Evolutionary conservation across 2,329 filamentous ascomycete species (phyloP).

Genomic region (Aspergillus sojae): DNA sequence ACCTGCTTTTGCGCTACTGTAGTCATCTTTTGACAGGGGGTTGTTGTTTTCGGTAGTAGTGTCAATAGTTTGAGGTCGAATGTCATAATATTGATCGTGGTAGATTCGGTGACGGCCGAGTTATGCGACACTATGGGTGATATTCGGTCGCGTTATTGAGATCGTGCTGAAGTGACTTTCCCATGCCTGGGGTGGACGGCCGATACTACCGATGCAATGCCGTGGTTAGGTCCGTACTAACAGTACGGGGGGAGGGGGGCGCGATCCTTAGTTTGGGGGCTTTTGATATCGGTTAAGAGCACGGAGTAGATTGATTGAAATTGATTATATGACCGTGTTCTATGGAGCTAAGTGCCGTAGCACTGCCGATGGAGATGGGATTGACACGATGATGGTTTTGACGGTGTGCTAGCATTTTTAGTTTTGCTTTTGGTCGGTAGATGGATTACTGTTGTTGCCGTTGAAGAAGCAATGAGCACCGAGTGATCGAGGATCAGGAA

Average conservation of each 20-base stretch:
- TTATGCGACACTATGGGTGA: background rate
- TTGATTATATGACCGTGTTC: background rate
- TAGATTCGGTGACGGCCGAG: background rate
- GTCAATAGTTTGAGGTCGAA: background rate
- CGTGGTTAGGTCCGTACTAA: background rate
- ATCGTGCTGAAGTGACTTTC: background rate
- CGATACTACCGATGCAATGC: constrained; percentile 4
- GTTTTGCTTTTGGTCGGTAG: background rate
- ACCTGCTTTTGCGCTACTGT: background rate
- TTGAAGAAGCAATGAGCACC: background rate
- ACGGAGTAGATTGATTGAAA: background rate
- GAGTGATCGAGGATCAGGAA: background rate
- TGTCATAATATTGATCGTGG: background rate
- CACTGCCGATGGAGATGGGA: background rate
- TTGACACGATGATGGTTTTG: background rate
- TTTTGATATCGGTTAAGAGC: background rate
- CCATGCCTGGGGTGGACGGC: background rate
- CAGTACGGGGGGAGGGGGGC: background rate
- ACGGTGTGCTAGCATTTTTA: background rate
- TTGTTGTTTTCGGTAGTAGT: background rate
- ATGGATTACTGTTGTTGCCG: background rate
- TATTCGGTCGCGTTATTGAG: background rate
- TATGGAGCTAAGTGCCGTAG: background rate
- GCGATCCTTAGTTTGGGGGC: background rate
- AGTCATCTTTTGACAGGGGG: background rate